phyloP scores from a whole-genome alignment of 1,139 yeast species.

The Magnusiomyces tetraspermus region DNA sequence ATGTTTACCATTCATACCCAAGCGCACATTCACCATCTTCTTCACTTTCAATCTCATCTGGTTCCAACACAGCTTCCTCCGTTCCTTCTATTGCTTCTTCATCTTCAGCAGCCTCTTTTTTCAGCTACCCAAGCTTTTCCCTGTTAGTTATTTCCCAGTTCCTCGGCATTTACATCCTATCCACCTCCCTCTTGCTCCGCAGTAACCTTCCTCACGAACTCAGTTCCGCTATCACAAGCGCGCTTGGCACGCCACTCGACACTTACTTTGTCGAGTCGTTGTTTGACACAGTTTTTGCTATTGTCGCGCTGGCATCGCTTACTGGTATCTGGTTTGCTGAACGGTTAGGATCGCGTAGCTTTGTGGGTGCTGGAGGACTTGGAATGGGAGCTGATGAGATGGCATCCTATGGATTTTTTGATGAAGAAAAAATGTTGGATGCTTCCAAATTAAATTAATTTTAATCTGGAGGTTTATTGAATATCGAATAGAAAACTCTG shows the following conservation, averaged over 20 bases:
- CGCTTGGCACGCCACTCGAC: constrained; percentile 41
- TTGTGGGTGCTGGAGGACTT: not conserved
- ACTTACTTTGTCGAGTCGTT: constrained; percentile 61
- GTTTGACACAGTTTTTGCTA: constrained; percentile 68
- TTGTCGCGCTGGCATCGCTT: constrained; percentile 34
- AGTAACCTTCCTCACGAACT: constrained; percentile 59
- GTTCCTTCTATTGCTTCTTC: not conserved
- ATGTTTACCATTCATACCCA: constrained; percentile 9
- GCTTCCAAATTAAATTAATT: not conserved
- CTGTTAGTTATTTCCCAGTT: constrained; percentile 56
- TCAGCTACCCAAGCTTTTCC: constrained; percentile 12
- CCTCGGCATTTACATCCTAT: constrained; percentile 67
- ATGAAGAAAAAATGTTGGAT: constrained; percentile 4
- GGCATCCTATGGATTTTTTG: not conserved
- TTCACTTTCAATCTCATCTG: no score
- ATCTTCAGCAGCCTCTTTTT: not conserved
- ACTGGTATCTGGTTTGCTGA: constrained; percentile 8
- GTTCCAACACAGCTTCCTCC: not conserved
- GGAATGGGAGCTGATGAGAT: not conserved
- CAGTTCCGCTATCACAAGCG: constrained; percentile 46
- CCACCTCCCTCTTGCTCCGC: constrained; percentile 69
- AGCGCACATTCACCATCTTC: constrained; percentile 1
- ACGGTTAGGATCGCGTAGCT: not conserved
- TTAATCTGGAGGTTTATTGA: not conserved
- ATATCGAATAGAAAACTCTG: not conserved